Evolutionary conservation across 129 eudicot genomes (phyloP).

Genomic region (Flaveria robusta): DNA sequence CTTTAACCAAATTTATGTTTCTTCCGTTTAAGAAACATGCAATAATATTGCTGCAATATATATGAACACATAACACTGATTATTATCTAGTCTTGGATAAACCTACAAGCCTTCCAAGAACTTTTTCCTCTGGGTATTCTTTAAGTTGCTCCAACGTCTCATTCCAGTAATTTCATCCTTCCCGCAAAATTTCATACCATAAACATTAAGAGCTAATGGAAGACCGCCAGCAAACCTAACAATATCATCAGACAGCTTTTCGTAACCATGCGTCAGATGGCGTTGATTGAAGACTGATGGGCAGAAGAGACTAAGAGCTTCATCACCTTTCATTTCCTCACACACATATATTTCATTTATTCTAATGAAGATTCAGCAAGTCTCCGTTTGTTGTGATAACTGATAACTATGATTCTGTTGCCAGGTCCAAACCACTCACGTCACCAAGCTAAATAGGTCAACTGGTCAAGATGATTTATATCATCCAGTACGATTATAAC

Average conservation of each 20-base stretch:
- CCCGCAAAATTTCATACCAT: neutral
- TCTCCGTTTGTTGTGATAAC: neutral
- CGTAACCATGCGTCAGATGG: neutral
- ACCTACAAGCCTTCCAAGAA: constrained; percentile 1
- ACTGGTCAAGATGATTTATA: constrained; percentile 10
- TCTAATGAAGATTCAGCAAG: neutral
- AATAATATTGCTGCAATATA: too few relatives aligned
- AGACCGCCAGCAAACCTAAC: constrained; percentile 2
- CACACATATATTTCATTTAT: neutral
- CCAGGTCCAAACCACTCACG: constrained; percentile 26
- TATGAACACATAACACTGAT: neutral
- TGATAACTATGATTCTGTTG: constrained; percentile 11
- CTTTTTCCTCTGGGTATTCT: neutral
- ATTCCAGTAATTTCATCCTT: constrained; percentile 3
- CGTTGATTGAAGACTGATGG: neutral
- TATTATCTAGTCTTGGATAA: neutral
- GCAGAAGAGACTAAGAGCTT: neutral
- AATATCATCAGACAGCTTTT: neutral
- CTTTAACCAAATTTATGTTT: constrained; percentile 3
- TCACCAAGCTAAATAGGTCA: constrained; percentile 21
- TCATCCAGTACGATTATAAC: constrained; percentile 7
- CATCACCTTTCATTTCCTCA: neutral
- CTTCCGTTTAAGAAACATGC: constrained; percentile 13
- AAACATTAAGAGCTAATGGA: constrained; percentile 10
- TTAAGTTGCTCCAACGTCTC: neutral